Base-by-base conservation (phyloP, 2,329 filamentous ascomycete species). In the Davidsoniella neocaledoniae region DNA sequence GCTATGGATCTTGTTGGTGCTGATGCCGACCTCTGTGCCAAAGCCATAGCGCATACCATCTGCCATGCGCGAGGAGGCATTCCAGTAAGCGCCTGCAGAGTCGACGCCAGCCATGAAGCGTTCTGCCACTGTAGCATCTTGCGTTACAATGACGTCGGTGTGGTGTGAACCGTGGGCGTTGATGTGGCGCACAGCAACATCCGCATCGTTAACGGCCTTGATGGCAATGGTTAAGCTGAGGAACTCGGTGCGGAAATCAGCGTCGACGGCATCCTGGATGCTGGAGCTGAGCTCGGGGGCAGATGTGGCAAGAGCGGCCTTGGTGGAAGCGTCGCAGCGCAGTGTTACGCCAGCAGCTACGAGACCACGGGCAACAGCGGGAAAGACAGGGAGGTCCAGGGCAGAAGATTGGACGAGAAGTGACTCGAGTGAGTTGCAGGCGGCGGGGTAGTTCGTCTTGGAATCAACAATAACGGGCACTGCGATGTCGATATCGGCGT, bases 1-100 rank as follows among this genome's bases (percentile, higher is more conserved):
- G 1, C 86, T 84, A 63, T 98, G 91, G 55, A 98, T 94, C 71
- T 96, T 98, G 71, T 95, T 98, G 46, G 91, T 98, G 68, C 85
- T 93, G 66, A 98, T 96, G 49, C 91, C 91, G 21, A 98, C 91
- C 67, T 98, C 91, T 0, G 91, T 96, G 44, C 91, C 91, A 65
- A 98, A 98, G 6, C 91, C 91, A 63, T 93, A 96, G 40, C 91
- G 76, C 83, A 94, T 95, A 6, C 91, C 91, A 63, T 98, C 91
- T 5, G 88, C 87, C 67, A 98, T 90, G 46, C 91, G 77, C 7
- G 86, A 94, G 21, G 86, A 93, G 6, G 87, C 85, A 63, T 98
- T 98, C 87, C 90, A 95, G 72, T 94, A 98, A 16, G 90, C 88
- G 48, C 88, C 90, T 0, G 87, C 83, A 25, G 86, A 86, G 66